phyloP scores from a whole-genome alignment of 2,329 filamentous ascomycete genomes.

The Botrytis fabae region DNA sequence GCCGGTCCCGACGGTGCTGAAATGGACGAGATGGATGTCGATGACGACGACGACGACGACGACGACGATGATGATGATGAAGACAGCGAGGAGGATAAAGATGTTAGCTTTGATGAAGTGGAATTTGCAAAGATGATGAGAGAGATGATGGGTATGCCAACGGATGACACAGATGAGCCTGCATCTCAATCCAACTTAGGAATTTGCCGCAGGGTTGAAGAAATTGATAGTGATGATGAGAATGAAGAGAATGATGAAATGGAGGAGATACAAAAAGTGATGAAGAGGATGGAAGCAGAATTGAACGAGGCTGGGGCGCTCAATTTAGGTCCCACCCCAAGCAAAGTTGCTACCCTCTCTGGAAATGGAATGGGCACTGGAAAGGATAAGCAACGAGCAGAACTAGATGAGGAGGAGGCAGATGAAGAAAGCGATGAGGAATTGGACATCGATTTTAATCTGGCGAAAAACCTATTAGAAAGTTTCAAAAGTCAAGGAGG shows the following conservation, averaged over 20 bases:
- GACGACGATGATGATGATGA: conserved; percentile 53
- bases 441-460: conserved; percentile 78
- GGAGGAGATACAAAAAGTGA: conserved; percentile 63
- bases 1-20: conserved; percentile 80
- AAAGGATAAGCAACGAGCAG: conserved; percentile 31
- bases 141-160: conserved; percentile 77
- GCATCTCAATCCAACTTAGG: conserved; percentile 12
- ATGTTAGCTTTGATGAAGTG: conserved; percentile 78
- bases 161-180: conserved; percentile 31
- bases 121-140: conserved; percentile 87
- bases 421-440: conserved; percentile 58
- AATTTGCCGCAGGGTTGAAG: conserved; percentile 30
- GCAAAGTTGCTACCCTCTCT: conserved; percentile 40
- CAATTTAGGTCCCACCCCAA: conserved; percentile 48
- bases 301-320: conserved; percentile 68
- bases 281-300: conserved; percentile 71
- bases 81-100: conserved; percentile 69
- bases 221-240: conserved; percentile 43
- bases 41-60: conserved; percentile 50
- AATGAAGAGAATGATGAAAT: conserved; percentile 47
- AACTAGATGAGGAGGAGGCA: conserved; percentile 57
- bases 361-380: conserved; percentile 18
- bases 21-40: conserved; percentile 67
- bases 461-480: conserved; percentile 88
- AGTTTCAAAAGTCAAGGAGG: conserved; percentile 91